phyloP scores from a whole-genome alignment of 768 basidiomycete species.

The Termitomyces sp. region DNA sequence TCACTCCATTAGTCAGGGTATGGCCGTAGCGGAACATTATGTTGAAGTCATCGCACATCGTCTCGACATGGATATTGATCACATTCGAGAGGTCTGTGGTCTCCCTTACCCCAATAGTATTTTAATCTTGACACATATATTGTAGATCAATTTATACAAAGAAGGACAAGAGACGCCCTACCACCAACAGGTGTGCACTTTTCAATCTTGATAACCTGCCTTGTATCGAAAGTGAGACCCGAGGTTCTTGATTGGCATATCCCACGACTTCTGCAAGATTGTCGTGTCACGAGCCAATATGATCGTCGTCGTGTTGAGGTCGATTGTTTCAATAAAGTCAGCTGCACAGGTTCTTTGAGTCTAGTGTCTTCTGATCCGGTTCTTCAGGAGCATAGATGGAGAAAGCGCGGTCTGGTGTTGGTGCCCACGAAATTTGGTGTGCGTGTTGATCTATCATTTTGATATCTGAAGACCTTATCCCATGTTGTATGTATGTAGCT shows the following conservation, averaged over 20 bases:
- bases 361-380: neutral
- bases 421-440: constrained; percentile 13
- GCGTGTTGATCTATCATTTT: neutral
- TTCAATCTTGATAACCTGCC: neutral
- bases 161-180: constrained; percentile 15
- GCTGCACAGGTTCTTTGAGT: neutral
- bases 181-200: constrained; percentile 6
- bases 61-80: constrained; percentile 10
- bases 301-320: constrained; percentile 12
- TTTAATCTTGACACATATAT: neutral
- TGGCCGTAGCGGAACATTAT: constrained; percentile 11
- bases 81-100: constrained; percentile 8
- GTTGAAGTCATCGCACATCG: constrained; percentile 10
- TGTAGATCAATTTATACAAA: constrained; percentile 12
- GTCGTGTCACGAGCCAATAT: constrained; percentile 11
- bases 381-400: constrained; percentile 10
- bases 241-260: constrained; percentile 16
- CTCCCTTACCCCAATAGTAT: neutral
- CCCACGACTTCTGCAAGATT: constrained; percentile 13
- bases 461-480: neutral
- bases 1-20: constrained; percentile 1
- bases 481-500: constrained; percentile 1
- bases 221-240: neutral
- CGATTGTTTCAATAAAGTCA: constrained; percentile 9
- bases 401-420: constrained; percentile 12